Evolutionary conservation across 306 rosid genomes (phyloP).

Genomic region (Sophora flavescens): DNA sequence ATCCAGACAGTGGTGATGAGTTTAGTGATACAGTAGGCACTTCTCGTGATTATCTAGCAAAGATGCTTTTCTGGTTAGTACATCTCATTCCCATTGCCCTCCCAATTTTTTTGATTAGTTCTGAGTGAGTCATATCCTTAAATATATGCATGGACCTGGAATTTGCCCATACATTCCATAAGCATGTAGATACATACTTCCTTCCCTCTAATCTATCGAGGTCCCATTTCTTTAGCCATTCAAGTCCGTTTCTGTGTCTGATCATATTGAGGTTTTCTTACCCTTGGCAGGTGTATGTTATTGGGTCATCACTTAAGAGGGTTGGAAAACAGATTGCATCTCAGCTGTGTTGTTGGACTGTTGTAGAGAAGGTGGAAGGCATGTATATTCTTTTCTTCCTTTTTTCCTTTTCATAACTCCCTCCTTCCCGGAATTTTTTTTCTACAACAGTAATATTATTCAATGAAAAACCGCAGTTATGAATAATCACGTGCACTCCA

Average conservation of each 20-base stretch:
- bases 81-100: conserved; percentile 32
- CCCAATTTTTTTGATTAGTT: not conserved
- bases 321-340: conserved; percentile 93
- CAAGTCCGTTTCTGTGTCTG: not conserved
- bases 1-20: conserved; percentile 52
- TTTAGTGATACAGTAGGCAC: conserved; percentile 60
- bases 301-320: conserved; percentile 97
- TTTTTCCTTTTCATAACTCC: conserved; percentile 35
- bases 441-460: conserved; percentile 9
- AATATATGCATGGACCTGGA: not conserved
- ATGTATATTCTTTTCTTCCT: conserved; percentile 68
- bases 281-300: conserved; percentile 89
- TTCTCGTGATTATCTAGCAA: conserved; percentile 95
- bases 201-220: not conserved
- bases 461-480: conserved; percentile 40
- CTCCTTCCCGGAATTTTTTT: not conserved
- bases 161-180: not conserved
- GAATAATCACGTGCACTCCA: conserved; percentile 42
- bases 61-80: conserved; percentile 95
- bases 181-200: not conserved
- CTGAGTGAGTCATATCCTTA: not conserved
- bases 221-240: not conserved
- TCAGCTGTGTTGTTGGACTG: conserved; percentile 90
- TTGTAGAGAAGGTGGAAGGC: conserved; percentile 59
- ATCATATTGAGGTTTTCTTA: conserved; percentile 22